Conservation (phyloP, 1,139 yeast genomes). For the Groenewaldozyma sp. region DNA sequence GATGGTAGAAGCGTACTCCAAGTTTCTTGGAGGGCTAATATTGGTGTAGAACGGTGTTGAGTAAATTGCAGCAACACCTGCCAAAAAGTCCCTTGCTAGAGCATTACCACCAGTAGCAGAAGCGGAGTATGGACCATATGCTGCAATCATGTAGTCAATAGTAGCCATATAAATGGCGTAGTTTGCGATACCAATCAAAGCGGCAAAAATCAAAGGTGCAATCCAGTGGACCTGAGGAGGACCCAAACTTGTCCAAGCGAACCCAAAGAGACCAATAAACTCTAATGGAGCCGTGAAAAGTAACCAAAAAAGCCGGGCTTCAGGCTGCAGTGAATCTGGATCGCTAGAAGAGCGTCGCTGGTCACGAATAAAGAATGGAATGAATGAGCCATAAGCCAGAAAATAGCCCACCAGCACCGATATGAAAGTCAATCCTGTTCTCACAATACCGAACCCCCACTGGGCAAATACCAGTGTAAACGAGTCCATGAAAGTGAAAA, state of each 20-base stretch:
- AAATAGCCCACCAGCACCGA: conserved; percentile 45
- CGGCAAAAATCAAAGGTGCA: conserved; percentile 47
- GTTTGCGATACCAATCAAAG: conserved; percentile 45
- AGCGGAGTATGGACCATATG: conserved; percentile 55
- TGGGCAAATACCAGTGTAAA: conserved; percentile 38
- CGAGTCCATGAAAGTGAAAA: conserved; percentile 49
- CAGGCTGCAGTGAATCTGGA: conserved; percentile 42
- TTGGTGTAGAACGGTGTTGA: conserved; percentile 31
- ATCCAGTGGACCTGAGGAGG: conserved; percentile 41
- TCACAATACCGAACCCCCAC: conserved; percentile 41
- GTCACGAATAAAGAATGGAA: conserved; percentile 33
- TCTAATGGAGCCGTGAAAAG: conserved; percentile 39
- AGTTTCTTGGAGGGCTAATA: conserved; percentile 25
- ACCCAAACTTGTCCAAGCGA: conserved; percentile 53
- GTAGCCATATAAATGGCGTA: conserved; percentile 45
- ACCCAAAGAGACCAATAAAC: conserved; percentile 52
- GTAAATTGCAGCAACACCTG: conserved; percentile 34
- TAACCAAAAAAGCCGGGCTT: conserved; percentile 36
- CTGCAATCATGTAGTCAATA: conserved; percentile 46
- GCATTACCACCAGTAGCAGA: conserved; percentile 38
- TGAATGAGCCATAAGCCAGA: conserved; percentile 36
- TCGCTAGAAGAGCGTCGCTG: conserved; percentile 31
- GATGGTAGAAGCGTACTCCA: conserved; percentile 34
- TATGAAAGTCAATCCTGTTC: conserved; percentile 48
- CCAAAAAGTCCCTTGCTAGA: conserved; percentile 34